A percentile compares a stretch with the other conserved stretches of the same genome.
phyloP scores from a whole-genome alignment of 106 monocot genomes.

The Hemerocallis citrina region DNA sequence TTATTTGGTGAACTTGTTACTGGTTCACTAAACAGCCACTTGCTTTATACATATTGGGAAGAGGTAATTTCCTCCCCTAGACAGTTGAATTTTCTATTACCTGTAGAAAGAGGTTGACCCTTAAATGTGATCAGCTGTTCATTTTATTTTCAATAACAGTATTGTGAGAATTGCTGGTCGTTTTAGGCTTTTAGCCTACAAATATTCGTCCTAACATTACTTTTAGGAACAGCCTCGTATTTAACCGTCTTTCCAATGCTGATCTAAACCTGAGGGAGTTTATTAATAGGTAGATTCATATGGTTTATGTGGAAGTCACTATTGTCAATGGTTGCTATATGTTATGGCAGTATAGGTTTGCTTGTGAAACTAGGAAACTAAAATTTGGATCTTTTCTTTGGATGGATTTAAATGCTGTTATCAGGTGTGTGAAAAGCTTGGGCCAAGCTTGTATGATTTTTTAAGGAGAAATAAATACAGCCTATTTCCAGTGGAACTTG shows the following conservation, averaged over 20 bases:
- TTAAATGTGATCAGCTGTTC: neutral
- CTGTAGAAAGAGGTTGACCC: neutral
- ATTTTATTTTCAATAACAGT: neutral
- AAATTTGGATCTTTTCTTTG: constrained; percentile 39
- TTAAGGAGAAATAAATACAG: constrained; percentile 95
- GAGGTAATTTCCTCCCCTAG: neutral
- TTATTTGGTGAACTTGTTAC: too few species aligned
- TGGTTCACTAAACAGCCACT: neutral
- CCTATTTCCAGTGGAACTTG: constrained; percentile 95
- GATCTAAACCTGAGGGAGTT: neutral
- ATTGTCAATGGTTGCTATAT: neutral
- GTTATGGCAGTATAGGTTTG: constrained; percentile 5
- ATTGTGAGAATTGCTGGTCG: neutral
- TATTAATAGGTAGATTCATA: neutral
- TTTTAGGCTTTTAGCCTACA: neutral
- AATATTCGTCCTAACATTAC: neutral
- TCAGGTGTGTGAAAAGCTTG: constrained; percentile 99
- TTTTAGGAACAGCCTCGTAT: neutral
- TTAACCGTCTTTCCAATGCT: neutral
- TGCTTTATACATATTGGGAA: neutral
- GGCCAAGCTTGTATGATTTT: constrained; percentile 98
- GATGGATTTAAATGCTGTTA: constrained; percentile 64
- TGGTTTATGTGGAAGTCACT: neutral
- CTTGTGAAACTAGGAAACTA: constrained; percentile 13
- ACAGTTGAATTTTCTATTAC: neutral